A percentile compares a stretch with the other conserved stretches of the same genome.
These are phyloP conservation scores for Akanthomyces lecanii DNA, from an alignment of 2,329 filamentous ascomycete species.

Conservation along the genomic window DNA sequence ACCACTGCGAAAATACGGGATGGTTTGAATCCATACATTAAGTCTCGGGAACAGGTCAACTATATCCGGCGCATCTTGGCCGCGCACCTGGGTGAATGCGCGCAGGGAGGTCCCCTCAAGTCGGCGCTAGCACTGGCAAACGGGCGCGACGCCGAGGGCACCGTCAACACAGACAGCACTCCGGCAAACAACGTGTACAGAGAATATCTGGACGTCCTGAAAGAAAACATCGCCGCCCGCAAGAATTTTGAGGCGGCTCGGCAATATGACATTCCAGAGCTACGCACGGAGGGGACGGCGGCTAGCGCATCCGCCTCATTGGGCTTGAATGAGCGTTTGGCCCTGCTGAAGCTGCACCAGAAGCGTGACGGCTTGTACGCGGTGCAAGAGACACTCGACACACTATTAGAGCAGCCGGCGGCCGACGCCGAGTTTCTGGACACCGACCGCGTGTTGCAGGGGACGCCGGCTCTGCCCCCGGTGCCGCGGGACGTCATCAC, in stretches of 20 bases:
- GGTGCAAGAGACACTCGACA: conserved; percentile 48
- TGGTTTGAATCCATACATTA: conserved; percentile 48
- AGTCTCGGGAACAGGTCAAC: conserved; percentile 52
- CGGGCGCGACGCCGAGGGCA: conserved; percentile 24
- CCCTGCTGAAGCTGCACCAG: conserved; percentile 47
- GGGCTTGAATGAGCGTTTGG: conserved; percentile 47
- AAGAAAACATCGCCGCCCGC: conserved; percentile 48
- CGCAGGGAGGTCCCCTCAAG: conserved; percentile 36
- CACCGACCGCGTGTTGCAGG: conserved; percentile 43
- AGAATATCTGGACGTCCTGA: conserved; percentile 52
- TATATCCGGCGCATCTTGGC: conserved; percentile 53
- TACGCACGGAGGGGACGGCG: conserved; percentile 14
- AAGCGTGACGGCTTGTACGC: conserved; percentile 48
- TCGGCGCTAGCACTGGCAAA: conserved; percentile 48
- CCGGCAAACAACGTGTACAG: conserved; percentile 46
- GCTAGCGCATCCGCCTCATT: conserved; percentile 21
- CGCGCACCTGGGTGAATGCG: conserved; percentile 47
- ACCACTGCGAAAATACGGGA: conserved; percentile 35
- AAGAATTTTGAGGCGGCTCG: conserved; percentile 39
- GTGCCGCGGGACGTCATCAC: conserved; percentile 51
- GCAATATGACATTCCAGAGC: conserved; percentile 16
- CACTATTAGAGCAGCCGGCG: conserved; percentile 48
- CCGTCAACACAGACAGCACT: conserved; percentile 24
- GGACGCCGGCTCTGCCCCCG: conserved; percentile 41
- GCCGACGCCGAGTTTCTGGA: conserved; percentile 48